Evolutionary conservation across 495 filamentous ascomycete species (phyloP).

Genomic region (Hyaloscypha finlandica): DNA sequence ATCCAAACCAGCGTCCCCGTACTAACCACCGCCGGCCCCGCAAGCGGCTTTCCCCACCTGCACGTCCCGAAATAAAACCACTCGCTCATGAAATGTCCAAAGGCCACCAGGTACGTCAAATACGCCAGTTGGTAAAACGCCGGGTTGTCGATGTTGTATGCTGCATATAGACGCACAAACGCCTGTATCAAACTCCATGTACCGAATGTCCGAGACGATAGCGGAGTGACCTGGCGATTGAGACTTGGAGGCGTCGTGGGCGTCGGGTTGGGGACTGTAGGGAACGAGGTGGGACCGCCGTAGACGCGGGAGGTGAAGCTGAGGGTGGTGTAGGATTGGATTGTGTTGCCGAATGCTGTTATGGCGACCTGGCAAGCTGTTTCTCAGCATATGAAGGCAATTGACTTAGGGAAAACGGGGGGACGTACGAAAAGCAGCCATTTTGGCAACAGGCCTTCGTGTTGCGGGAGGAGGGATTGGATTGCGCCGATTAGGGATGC

Average conservation of each 20-base stretch:
- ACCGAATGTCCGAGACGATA: slow-evolving; percentile 83
- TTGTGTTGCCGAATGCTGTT: slow-evolving; percentile 74
- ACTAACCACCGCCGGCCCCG: slow-evolving; percentile 73
- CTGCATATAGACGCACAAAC: slow-evolving; percentile 79
- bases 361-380: slow-evolving; percentile 62
- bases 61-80: slow-evolving; percentile 74
- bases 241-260: slow-evolving; percentile 40
- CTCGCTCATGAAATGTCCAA: slow-evolving; percentile 80
- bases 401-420: slow-evolving; percentile 13
- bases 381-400: neutral
- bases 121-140: slow-evolving; percentile 75
- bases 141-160: slow-evolving; percentile 76
- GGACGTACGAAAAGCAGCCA: slow-evolving; percentile 64
- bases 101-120: slow-evolving; percentile 79
- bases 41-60: slow-evolving; percentile 64
- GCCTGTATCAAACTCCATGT: slow-evolving; percentile 84
- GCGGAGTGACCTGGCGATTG: slow-evolving; percentile 59
- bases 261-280: slow-evolving; percentile 19
- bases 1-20: slow-evolving; percentile 79
- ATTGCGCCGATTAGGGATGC: slow-evolving; percentile 29
- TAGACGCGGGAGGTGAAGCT: slow-evolving; percentile 79
- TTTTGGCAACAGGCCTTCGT: slow-evolving; percentile 62
- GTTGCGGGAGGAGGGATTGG: slow-evolving; percentile 48
- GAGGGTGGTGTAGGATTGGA: slow-evolving; percentile 77
- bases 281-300: slow-evolving; percentile 43